phyloP scores from a whole-genome alignment of 345 rosid genomes.

The Aquilaria yunnanensis region DNA sequence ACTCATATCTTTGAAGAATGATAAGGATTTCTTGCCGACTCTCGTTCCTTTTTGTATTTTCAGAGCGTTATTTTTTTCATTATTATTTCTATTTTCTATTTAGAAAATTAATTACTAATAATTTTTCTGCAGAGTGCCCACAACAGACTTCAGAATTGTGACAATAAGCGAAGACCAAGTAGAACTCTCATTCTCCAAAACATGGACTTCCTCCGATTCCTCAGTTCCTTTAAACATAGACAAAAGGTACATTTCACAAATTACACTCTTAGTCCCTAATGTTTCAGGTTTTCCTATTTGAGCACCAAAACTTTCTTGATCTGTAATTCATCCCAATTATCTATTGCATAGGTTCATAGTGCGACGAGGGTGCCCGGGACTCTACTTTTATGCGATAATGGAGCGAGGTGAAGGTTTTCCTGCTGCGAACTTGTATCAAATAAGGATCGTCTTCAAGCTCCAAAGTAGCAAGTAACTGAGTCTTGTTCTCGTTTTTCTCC shows the following conservation, averaged over 20 bases:
- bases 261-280: neutral
- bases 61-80: too few relatives aligned
- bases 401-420: conserved; percentile 80
- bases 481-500: too few relatives aligned
- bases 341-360: conserved; percentile 47
- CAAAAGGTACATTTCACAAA: conserved; percentile 46
- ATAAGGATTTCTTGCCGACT: too few relatives aligned
- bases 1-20: too few relatives aligned
- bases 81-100: too few relatives aligned
- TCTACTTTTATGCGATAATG: conserved; percentile 61
- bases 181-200: conserved; percentile 62
- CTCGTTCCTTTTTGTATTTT: too few relatives aligned
- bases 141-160: conserved; percentile 39
- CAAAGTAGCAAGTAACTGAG: conserved; percentile 36
- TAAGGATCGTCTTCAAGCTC: conserved; percentile 79
- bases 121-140: conserved; percentile 36
- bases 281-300: neutral
- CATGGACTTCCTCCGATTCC: conserved; percentile 37
- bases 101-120: too few relatives aligned
- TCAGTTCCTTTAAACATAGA: conserved; percentile 73
- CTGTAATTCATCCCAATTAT: neutral
- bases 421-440: conserved; percentile 79
- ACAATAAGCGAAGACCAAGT: conserved; percentile 41
- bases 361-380: conserved; percentile 60
- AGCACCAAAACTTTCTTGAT: neutral